phyloP scores from a whole-genome alignment of 1,284 basidiomycete genomes.

The Ustilago sp. region DNA sequence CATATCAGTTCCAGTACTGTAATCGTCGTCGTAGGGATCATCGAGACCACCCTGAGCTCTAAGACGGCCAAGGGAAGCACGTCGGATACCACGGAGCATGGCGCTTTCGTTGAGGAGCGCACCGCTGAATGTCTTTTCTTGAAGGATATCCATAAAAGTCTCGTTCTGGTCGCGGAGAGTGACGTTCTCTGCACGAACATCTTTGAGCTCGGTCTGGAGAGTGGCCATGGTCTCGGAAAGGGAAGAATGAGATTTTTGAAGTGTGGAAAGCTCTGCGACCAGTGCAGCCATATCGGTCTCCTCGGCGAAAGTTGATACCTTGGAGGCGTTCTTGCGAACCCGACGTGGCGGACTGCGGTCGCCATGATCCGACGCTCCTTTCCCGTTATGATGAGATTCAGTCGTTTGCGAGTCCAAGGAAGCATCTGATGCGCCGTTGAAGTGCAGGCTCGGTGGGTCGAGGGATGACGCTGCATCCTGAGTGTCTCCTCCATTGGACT shows the following conservation, averaged over 20 bases:
- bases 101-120: constrained; percentile 57
- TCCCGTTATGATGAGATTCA: not conserved
- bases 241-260: constrained; percentile 48
- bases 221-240: constrained; percentile 49
- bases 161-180: constrained; percentile 58
- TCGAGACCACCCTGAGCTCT: constrained; percentile 24
- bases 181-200: constrained; percentile 46
- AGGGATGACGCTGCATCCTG: constrained; percentile 5
- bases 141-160: constrained; percentile 57
- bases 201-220: constrained; percentile 53
- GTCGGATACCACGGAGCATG: constrained; percentile 48
- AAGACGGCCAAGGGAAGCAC: constrained; percentile 29
- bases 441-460: not conserved
- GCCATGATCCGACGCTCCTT: not conserved
- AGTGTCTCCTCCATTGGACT: constrained; percentile 12
- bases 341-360: not conserved
- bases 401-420: not conserved
- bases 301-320: constrained; percentile 28
- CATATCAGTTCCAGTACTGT: constrained; percentile 34
- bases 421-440: not conserved
- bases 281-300: constrained; percentile 32
- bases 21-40: constrained; percentile 42
- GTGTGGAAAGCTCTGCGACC: constrained; percentile 37
- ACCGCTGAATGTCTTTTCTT: constrained; percentile 62
- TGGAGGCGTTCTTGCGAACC: not conserved